phyloP scores from a whole-genome alignment of 768 basidiomycete genomes.

The Cantharellus cinnabarinus region DNA sequence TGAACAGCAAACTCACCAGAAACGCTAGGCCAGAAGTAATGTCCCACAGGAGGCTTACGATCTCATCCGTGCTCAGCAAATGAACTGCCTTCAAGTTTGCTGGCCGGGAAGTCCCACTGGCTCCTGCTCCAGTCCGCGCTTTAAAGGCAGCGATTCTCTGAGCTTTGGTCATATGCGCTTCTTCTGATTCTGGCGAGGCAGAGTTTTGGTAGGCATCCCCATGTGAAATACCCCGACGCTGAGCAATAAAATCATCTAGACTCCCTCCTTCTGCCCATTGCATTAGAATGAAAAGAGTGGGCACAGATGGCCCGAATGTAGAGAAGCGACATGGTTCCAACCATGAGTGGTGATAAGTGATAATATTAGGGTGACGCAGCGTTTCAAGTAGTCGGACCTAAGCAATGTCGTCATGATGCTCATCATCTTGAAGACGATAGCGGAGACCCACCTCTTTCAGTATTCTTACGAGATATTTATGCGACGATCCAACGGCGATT shows the following conservation, averaged over 20 bases:
- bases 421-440: not conserved
- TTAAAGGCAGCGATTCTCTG: conserved; percentile 28
- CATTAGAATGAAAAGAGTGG: conserved; percentile 76
- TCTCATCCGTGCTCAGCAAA: conserved; percentile 67
- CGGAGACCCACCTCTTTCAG: conserved; percentile 40
- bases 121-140: conserved; percentile 14
- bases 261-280: conserved; percentile 79
- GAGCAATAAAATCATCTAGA: conserved; percentile 62
- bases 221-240: conserved; percentile 39
- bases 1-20: conserved; percentile 32
- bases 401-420: not conserved
- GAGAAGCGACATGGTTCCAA: conserved; percentile 74
- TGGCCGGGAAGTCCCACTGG: conserved; percentile 7
- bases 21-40: conserved; percentile 76
- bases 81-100: conserved; percentile 36
- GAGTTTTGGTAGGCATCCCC: not conserved
- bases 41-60: conserved; percentile 60
- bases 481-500: conserved; percentile 83
- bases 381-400: conserved; percentile 70
- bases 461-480: conserved; percentile 64
- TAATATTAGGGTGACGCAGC: conserved; percentile 78
- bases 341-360: conserved; percentile 94
- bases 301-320: conserved; percentile 70
- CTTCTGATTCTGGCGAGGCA: conserved; percentile 6
- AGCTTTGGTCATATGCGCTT: not conserved